Percentiles rank a stretch among this genome's conserved stretches.
Conservation (phyloP, 352 stramenopile species). For the Peronospora tabacina region DNA sequence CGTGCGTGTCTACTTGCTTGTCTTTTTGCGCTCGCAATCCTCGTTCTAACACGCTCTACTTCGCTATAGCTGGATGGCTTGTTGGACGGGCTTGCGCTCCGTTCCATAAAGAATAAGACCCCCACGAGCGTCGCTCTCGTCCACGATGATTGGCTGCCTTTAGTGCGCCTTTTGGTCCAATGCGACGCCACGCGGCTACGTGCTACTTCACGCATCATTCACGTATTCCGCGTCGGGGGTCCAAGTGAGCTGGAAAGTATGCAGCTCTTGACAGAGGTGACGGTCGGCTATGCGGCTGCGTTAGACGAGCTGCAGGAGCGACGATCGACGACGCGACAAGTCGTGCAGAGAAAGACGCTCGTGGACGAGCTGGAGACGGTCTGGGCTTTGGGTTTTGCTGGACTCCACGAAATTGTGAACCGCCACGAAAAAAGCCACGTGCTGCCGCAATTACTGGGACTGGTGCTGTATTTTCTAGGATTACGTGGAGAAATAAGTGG, state of each 20-base stretch:
- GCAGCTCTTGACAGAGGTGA: slow-evolving; percentile 74
- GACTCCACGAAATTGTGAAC: slow-evolving; percentile 36
- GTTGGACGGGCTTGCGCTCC: slow-evolving; percentile 44
- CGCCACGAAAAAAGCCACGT: slow-evolving; percentile 21
- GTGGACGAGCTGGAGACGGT: slow-evolving; percentile 43
- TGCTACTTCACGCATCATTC: slow-evolving; percentile 47
- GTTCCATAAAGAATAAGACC: background rate
- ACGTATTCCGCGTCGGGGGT: slow-evolving; percentile 45
- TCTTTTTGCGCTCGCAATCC: too few species aligned
- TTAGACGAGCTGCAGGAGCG: slow-evolving; percentile 29
- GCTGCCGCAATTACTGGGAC: slow-evolving; percentile 51
- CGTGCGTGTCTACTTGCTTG: slow-evolving; percentile 19
- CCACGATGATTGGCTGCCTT: slow-evolving; percentile 50
- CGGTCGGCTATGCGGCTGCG: slow-evolving; percentile 47
- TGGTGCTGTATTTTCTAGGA: slow-evolving; percentile 48
- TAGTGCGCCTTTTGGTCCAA: slow-evolving; percentile 56
- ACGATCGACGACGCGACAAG: slow-evolving; percentile 3
- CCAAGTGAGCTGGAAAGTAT: slow-evolving; percentile 62
- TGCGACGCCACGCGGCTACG: slow-evolving; percentile 44
- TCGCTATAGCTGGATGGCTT: slow-evolving; percentile 43
- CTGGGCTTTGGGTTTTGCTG: slow-evolving; percentile 45
- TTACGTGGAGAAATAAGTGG: slow-evolving; percentile 32
- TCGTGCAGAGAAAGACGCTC: slow-evolving; percentile 18
- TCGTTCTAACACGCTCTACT: background rate
- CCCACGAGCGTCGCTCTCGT: slow-evolving; percentile 17